A percentile compares a stretch with the other conserved stretches of the same genome.
These are phyloP conservation scores for Eucalyptus polyanthemos DNA, from an alignment of 345 rosid species.

Conservation along the genomic window DNA sequence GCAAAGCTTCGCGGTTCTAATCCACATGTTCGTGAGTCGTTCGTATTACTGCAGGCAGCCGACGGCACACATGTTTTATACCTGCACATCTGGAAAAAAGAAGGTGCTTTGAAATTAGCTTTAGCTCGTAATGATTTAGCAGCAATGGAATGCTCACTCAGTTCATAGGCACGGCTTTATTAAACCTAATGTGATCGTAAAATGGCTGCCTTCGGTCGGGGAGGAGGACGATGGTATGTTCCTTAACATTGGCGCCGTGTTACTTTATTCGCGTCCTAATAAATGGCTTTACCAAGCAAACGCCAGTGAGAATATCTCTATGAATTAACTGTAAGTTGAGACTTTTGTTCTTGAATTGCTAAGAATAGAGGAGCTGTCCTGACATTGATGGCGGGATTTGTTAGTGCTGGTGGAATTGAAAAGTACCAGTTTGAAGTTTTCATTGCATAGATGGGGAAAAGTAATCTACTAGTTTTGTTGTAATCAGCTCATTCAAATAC, in stretches of 20 bases:
- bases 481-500: not conserved
- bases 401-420: not conserved
- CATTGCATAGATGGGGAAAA: not conserved
- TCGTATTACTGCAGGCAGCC: not conserved
- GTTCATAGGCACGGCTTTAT: not conserved
- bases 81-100: not conserved
- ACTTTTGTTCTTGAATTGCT: not conserved
- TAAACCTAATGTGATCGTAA: not conserved
- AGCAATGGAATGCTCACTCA: not conserved
- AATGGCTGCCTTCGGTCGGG: not conserved
- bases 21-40: not conserved
- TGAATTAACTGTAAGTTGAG: not conserved
- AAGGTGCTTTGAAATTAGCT: not conserved
- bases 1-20: not conserved
- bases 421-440: not conserved
- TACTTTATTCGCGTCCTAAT: not conserved
- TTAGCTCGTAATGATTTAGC: not conserved
- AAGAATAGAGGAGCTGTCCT: not conserved
- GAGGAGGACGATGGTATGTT: not conserved
- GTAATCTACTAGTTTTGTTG: not conserved
- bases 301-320: not conserved
- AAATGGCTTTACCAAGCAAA: not conserved
- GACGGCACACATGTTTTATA: not conserved
- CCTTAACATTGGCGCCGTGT: not conserved
- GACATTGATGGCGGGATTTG: not conserved